Percentiles rank a stretch among this genome's conserved stretches.
Conservation (phyloP, 1,284 basidiomycete genomes). For the Ustilago xerochloae region DNA sequence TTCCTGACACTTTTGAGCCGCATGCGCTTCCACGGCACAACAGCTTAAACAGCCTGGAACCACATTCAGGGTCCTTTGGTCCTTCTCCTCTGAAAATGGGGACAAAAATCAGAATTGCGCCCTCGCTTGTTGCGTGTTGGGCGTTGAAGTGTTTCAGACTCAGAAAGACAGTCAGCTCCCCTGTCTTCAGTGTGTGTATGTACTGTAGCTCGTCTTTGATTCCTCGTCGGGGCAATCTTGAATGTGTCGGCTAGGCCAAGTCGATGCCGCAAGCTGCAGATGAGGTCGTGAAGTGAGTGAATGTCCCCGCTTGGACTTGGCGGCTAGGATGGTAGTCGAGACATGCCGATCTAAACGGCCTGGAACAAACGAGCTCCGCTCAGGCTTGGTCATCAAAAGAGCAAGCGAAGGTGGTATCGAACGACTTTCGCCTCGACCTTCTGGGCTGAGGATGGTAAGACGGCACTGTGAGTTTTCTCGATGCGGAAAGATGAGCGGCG, state of each 20-base stretch:
- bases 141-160: slow-evolving; percentile 14
- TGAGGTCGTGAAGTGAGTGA: neutral
- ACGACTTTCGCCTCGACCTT: too few species aligned
- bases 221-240: neutral
- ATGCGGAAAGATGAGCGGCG: too few species aligned
- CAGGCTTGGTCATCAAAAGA: neutral
- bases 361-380: too few species aligned
- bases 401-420: neutral
- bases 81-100: neutral
- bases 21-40: too few species aligned
- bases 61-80: neutral
- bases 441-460: too few species aligned
- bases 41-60: too few species aligned
- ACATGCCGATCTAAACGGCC: neutral
- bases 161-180: slow-evolving; percentile 2
- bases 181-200: neutral
- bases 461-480: too few species aligned
- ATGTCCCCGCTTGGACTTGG: neutral
- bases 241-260: neutral
- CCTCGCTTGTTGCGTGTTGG: slow-evolving; percentile 2
- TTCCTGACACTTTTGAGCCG: neutral
- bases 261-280: neutral
- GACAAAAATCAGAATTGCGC: slow-evolving; percentile 1
- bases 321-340: too few species aligned
- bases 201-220: neutral